Conservation (phyloP, 306 rosid genomes). For the Lotus japonicus region DNA sequence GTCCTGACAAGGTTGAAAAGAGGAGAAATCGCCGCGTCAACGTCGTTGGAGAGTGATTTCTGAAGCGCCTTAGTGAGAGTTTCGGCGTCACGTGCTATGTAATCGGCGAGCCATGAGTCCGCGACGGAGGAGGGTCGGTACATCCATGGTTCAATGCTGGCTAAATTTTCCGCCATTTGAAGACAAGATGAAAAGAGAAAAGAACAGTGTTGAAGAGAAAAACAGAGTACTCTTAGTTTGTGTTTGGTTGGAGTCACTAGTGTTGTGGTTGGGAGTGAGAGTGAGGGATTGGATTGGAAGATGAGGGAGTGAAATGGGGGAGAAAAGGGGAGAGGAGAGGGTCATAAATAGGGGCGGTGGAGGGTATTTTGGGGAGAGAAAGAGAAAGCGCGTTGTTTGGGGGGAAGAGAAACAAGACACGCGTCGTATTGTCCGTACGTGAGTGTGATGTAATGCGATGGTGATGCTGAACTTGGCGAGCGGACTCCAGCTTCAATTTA, state of each 20-base stretch:
- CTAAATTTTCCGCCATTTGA: conserved; percentile 48
- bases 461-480: conserved; percentile 1
- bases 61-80: conserved; percentile 56
- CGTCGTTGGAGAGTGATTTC: conserved; percentile 33
- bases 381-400: conserved; percentile 76
- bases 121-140: conserved; percentile 20
- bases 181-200: too few relatives aligned
- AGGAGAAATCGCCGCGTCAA: conserved; percentile 17
- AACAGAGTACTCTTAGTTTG: too few relatives aligned
- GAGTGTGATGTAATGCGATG: not conserved
- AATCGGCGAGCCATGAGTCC: conserved; percentile 56
- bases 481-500: not conserved
- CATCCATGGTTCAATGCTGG: conserved; percentile 46
- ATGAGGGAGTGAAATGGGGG: not conserved
- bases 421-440: conserved; percentile 54
- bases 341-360: conserved; percentile 53
- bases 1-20: not conserved
- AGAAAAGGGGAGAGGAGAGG: not conserved
- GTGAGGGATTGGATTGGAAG: not conserved
- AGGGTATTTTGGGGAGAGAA: conserved; percentile 17
- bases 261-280: too few relatives aligned
- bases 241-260: too few relatives aligned
- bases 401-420: conserved; percentile 37
- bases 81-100: conserved; percentile 47
- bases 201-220: too few relatives aligned